These are phyloP conservation scores for Chloromonas sp. DNA, from an alignment of 163 green algal species.

Conservation along the genomic window DNA sequence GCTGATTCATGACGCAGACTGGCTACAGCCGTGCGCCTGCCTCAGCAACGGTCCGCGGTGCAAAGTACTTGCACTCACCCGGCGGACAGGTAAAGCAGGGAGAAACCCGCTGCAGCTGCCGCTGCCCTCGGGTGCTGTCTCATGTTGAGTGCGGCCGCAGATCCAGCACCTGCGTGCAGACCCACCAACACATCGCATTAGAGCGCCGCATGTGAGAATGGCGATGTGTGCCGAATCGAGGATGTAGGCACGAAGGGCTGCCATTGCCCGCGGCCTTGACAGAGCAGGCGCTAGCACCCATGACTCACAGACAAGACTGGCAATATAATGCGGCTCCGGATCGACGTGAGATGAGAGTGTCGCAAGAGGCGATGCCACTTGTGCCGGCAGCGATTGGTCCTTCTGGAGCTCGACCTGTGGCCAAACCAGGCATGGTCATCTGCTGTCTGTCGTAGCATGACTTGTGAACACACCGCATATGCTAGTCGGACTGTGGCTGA, in stretches of 20 bases:
- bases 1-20: too few species aligned
- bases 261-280: too few species aligned
- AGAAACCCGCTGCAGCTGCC: conserved; percentile 25
- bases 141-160: conserved; percentile 15
- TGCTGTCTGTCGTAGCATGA: too few species aligned
- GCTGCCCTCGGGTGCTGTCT: conserved; percentile 34
- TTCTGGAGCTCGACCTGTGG: conserved; percentile 8
- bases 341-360: conserved; percentile 37
- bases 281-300: too few species aligned
- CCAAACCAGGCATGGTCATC: too few species aligned
- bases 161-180: conserved; percentile 8
- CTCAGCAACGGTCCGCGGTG: background rate
- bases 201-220: too few species aligned
- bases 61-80: conserved; percentile 19
- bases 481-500: too few species aligned
- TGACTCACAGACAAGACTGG: too few species aligned
- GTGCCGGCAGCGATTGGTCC: background rate
- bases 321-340: conserved; percentile 21
- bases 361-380: conserved; percentile 24
- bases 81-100: conserved; percentile 33
- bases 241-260: too few species aligned
- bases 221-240: too few species aligned
- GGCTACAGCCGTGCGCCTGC: background rate
- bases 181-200: too few species aligned
- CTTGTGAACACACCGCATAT: too few species aligned